phyloP scores from a whole-genome alignment of 805 yeast genomes.

The Saccharomycopsis sp. region DNA sequence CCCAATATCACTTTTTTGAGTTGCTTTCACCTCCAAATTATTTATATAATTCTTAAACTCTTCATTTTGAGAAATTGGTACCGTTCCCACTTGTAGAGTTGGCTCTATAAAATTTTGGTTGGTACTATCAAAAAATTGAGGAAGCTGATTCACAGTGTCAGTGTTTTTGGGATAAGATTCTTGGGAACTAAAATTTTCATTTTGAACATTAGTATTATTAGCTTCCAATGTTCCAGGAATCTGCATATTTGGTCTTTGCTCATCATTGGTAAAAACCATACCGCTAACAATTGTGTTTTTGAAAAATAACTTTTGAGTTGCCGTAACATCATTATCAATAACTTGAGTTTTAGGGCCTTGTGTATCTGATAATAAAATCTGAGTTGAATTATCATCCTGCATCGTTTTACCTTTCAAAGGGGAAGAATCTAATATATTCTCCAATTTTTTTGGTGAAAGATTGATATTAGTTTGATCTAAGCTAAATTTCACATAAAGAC shows the following conservation, averaged over 20 bases:
- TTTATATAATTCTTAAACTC: background rate
- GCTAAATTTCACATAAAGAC: background rate
- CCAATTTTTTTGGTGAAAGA: background rate
- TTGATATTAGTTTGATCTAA: background rate
- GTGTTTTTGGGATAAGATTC: background rate
- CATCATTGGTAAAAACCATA: no score
- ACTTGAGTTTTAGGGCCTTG: no score
- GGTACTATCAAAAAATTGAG: no score
- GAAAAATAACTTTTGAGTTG: no score
- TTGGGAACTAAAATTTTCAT: background rate
- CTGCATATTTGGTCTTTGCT: conserved; percentile 11
- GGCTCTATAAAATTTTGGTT: background rate
- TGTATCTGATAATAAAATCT: background rate
- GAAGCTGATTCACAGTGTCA: background rate
- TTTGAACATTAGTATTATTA: background rate
- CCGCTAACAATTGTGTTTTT: no score
- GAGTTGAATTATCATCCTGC: no score
- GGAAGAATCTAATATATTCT: background rate
- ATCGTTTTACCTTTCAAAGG: no score
- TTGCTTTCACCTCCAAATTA: no score
- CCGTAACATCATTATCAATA: background rate
- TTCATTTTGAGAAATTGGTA: background rate
- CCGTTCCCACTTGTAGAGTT: background rate
- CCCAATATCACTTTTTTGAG: no score
- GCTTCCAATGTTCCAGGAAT: conserved; percentile 13